phyloP scores from a whole-genome alignment of 352 stramenopile species.

The Hyaloperonospora arabidopsidis region DNA sequence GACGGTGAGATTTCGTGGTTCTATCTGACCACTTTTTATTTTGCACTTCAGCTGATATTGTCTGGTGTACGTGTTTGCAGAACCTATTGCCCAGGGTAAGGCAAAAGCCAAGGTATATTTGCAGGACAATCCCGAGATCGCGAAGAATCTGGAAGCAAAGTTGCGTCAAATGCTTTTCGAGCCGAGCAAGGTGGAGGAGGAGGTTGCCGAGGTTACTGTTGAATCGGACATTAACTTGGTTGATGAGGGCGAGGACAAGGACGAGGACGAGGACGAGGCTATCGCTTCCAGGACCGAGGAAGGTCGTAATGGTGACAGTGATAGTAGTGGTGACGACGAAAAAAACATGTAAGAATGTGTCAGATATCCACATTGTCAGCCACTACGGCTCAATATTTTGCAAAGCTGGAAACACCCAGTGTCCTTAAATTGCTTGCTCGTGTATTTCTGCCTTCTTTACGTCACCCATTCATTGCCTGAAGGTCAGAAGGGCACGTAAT shows the following conservation, averaged over 20 bases:
- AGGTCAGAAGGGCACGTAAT: conserved; percentile 22
- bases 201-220: conserved; percentile 5
- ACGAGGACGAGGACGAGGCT: conserved; percentile 11
- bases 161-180: conserved; percentile 60
- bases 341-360: conserved; percentile 13
- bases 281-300: conserved; percentile 3
- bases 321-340: conserved; percentile 10
- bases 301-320: conserved; percentile 5
- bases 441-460: conserved; percentile 29
- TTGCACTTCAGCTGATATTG: not conserved
- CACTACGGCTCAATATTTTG: conserved; percentile 14
- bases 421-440: conserved; percentile 20
- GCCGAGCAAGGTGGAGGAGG: conserved; percentile 10
- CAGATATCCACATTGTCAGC: conserved; percentile 1
- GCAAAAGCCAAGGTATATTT: conserved; percentile 79
- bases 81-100: conserved; percentile 79
- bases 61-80: conserved; percentile 20
- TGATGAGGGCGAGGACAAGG: conserved; percentile 14
- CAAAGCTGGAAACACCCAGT: conserved; percentile 13
- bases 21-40: not conserved
- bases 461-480: conserved; percentile 26
- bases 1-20: conserved; percentile 35
- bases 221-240: conserved; percentile 4
- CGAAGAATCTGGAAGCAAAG: conserved; percentile 60
- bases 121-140: conserved; percentile 64